Conservation (phyloP, 2,329 filamentous ascomycete species). For the Fusarium nodosum region DNA sequence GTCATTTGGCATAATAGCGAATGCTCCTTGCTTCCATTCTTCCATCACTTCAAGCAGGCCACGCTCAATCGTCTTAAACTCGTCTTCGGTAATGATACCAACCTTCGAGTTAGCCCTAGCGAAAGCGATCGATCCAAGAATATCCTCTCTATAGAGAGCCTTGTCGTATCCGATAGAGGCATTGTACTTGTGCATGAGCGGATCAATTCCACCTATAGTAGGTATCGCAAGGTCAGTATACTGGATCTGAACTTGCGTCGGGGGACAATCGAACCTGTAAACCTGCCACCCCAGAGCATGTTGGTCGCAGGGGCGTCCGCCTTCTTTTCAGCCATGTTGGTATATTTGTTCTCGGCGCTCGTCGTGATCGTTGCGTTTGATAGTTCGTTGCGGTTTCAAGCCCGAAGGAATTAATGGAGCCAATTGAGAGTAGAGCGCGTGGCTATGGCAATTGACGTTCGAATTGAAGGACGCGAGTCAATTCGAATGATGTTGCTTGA, state of each 20-base stretch:
- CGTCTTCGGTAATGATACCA: constrained; percentile 78
- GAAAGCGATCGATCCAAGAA: constrained; percentile 84
- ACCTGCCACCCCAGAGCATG: constrained; percentile 56
- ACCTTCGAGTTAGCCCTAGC: constrained; percentile 82
- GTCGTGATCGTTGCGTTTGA: not conserved
- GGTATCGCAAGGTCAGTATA: constrained; percentile 49
- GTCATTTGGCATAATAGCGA: constrained; percentile 64
- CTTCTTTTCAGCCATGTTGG: constrained; percentile 9
- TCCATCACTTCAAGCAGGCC: constrained; percentile 72
- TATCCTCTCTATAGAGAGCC: constrained; percentile 83
- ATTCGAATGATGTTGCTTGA: not conserved
- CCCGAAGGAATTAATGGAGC: not conserved
- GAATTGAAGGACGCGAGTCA: not conserved
- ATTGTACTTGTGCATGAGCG: constrained; percentile 89
- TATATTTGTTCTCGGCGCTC: constrained; percentile 3
- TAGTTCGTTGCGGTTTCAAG: not conserved
- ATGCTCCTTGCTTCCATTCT: constrained; percentile 67
- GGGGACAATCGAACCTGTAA: not conserved
- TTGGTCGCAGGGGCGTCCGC: not conserved
- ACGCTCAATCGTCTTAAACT: constrained; percentile 80
- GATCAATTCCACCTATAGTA: constrained; percentile 73
- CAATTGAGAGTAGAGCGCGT: not conserved
- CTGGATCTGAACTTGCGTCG: constrained; percentile 40
- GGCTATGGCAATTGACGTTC: not conserved
- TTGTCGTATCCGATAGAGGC: constrained; percentile 80